Evolutionary conservation across 306 rosid genomes (phyloP).

Genomic region (Prunus fruticosa): DNA sequence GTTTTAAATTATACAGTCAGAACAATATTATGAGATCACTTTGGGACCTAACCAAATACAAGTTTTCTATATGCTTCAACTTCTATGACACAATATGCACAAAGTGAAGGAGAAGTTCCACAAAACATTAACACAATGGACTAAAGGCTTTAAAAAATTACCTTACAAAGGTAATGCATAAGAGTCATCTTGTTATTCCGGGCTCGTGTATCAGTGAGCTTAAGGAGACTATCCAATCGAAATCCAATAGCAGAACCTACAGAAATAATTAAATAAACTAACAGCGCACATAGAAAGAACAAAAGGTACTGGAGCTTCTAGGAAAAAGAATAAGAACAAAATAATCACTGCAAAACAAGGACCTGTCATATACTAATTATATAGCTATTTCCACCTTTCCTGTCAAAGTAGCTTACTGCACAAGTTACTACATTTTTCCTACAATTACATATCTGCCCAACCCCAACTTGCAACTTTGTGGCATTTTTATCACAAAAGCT

Average conservation of each 20-base stretch:
- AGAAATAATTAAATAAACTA: constrained; percentile 18
- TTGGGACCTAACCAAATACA: background rate
- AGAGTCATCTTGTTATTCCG: constrained; percentile 94
- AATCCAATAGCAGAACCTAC: constrained; percentile 97
- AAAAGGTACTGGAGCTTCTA: background rate
- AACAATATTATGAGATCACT: background rate
- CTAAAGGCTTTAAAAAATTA: constrained; percentile 29
- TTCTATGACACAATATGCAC: background rate
- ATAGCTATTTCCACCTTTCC: too few species aligned
- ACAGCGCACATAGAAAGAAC: constrained; percentile 18
- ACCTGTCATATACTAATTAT: background rate
- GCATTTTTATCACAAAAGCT: background rate
- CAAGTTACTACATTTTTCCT: background rate
- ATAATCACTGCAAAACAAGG: background rate
- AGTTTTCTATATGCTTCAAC: background rate
- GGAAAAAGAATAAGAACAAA: background rate
- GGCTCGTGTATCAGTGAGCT: constrained; percentile 90
- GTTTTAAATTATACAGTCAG: background rate
- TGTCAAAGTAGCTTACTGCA: background rate
- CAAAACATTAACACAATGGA: background rate
- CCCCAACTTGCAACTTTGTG: background rate
- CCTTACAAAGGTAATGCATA: constrained; percentile 99
- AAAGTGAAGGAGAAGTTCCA: background rate
- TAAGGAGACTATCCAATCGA: constrained; percentile 95
- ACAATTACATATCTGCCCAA: background rate